Conservation (phyloP, 441 rosid species). For the Corymbia calophylla region DNA sequence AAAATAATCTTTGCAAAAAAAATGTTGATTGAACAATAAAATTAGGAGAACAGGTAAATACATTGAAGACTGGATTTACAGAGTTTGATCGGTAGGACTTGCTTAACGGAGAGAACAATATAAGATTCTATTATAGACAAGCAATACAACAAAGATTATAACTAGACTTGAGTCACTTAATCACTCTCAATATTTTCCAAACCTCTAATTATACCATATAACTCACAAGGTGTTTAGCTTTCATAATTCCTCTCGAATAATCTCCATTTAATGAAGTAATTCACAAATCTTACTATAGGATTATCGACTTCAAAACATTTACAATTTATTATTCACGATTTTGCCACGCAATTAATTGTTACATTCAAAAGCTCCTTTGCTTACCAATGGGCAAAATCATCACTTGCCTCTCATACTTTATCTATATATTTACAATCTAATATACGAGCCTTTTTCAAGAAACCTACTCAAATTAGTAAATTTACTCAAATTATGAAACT, state of each 20-base stretch:
- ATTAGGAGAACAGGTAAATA: not conserved
- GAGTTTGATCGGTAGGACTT: not conserved
- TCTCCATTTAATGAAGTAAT: too few relatives aligned
- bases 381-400: not conserved
- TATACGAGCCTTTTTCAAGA: not conserved
- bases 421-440: not conserved
- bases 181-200: too few relatives aligned
- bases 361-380: too few relatives aligned
- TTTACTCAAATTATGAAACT: not conserved
- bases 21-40: not conserved
- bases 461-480: not conserved
- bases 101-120: not conserved
- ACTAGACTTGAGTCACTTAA: not conserved
- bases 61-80: not conserved
- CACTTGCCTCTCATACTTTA: not conserved
- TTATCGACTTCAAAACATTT: too few relatives aligned
- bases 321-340: too few relatives aligned
- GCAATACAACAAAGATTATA: too few relatives aligned
- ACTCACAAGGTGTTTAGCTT: not conserved
- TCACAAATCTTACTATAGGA: not conserved
- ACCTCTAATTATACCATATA: too few relatives aligned
- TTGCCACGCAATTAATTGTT: too few relatives aligned
- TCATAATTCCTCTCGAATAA: too few relatives aligned
- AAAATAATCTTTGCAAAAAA: not conserved
- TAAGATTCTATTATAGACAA: not conserved